Evolutionary conservation across 2,329 filamentous ascomycete genomes (phyloP).

Genomic region (Fusarium chlamydosporum): DNA sequence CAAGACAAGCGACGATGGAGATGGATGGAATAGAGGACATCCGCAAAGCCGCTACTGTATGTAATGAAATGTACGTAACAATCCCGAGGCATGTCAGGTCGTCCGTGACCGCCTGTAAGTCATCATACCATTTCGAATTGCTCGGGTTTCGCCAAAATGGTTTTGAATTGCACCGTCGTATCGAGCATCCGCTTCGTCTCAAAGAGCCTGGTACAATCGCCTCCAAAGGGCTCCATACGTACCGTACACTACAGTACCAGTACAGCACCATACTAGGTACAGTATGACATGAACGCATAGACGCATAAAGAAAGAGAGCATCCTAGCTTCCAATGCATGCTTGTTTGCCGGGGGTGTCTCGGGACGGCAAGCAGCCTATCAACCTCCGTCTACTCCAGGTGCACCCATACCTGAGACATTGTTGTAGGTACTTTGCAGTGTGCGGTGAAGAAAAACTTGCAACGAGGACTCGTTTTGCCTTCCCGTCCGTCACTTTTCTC

Average conservation of each 20-base stretch:
- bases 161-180: slow-evolving; percentile 39
- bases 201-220: slow-evolving; percentile 12
- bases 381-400: slow-evolving; percentile 28
- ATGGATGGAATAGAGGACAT: not conserved
- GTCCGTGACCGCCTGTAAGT: slow-evolving; percentile 20
- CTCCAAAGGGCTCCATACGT: slow-evolving; percentile 25
- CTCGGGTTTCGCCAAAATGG: slow-evolving; percentile 38
- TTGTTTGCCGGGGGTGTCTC: slow-evolving; percentile 29
- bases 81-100: slow-evolving; percentile 18
- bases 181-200: slow-evolving; percentile 37
- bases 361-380: slow-evolving; percentile 18
- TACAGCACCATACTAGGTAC: slow-evolving; percentile 9
- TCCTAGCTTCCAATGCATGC: slow-evolving; percentile 33
- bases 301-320: slow-evolving; percentile 34
- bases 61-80: not conserved
- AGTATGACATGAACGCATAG: slow-evolving; percentile 37
- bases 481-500: slow-evolving; percentile 42
- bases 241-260: slow-evolving; percentile 4
- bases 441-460: slow-evolving; percentile 31
- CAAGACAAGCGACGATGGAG: slow-evolving; percentile 16
- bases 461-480: slow-evolving; percentile 33
- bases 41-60: not conserved
- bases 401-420: slow-evolving; percentile 41
- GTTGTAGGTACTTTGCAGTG: slow-evolving; percentile 19
- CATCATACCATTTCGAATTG: slow-evolving; percentile 29